phyloP scores from a whole-genome alignment of 441 rosid genomes.

The Eruca vesicaria region DNA sequence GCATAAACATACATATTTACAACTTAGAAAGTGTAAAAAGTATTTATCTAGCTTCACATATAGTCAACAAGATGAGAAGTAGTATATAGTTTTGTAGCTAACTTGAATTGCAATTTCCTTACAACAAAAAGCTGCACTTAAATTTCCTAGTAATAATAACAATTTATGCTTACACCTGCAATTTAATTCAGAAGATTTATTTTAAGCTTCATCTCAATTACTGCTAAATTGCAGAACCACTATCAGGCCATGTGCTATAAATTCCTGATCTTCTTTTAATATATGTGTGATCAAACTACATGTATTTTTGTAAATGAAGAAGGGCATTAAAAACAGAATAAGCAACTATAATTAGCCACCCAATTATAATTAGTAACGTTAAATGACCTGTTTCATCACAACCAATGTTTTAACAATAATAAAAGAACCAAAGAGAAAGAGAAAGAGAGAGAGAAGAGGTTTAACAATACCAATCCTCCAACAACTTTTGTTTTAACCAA shows the following conservation, averaged over 20 bases:
- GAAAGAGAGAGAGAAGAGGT: not conserved
- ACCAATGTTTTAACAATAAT: not conserved
- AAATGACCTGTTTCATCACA: not conserved
- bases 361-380: constrained; percentile 27
- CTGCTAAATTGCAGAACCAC: not conserved
- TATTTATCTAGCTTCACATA: not conserved
- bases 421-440: not conserved
- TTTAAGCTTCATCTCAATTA: not conserved
- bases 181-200: not conserved
- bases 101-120: not conserved
- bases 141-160: not conserved
- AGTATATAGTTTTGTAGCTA: not conserved
- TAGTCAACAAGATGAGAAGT: not conserved
- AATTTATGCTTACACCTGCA: not conserved
- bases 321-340: constrained; percentile 17
- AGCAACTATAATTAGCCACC: constrained; percentile 12
- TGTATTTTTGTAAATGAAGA: not conserved
- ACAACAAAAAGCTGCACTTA: not conserved
- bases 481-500: constrained; percentile 22
- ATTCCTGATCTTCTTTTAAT: not conserved
- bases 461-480: constrained; percentile 1
- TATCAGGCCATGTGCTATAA: not conserved
- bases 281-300: not conserved
- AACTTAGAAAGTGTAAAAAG: not conserved
- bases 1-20: not conserved